These are phyloP conservation scores for Verticillium albo-atrum DNA, from an alignment of 2,329 filamentous ascomycete species.

Conservation along the genomic window DNA sequence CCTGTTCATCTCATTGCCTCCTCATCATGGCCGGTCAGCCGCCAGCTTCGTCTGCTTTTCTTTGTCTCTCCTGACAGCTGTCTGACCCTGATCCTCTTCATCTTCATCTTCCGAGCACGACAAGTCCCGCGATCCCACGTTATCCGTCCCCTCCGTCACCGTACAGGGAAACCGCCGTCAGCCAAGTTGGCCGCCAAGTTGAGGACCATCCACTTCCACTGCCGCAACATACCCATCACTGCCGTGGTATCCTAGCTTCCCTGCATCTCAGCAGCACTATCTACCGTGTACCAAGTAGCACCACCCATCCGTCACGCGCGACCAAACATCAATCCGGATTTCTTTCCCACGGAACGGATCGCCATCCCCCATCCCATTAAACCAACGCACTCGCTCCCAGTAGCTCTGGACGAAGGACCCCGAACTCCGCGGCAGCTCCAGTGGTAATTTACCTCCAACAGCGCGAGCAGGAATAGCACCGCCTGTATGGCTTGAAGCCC, in stretches of 20 bases:
- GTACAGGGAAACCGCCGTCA: neutral
- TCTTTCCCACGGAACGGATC: neutral
- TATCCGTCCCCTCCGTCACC: neutral
- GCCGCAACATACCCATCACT: neutral
- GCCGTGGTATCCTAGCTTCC: neutral
- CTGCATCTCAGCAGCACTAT: neutral
- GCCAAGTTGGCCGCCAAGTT: neutral
- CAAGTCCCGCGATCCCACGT: neutral
- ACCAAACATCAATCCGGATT: neutral
- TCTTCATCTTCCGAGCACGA: neutral
- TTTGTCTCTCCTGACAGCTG: neutral
- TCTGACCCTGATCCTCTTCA: neutral
- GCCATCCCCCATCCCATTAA: neutral
- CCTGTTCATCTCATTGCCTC: neutral
- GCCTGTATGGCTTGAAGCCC: slow-evolving; percentile 11
- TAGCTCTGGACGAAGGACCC: neutral
- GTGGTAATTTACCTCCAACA: slow-evolving; percentile 14
- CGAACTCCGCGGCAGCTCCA: neutral
- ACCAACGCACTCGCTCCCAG: neutral
- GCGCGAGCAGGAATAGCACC: slow-evolving; percentile 1
- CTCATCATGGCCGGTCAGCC: neutral
- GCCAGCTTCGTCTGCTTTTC: neutral
- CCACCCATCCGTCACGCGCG: neutral
- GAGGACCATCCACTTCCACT: neutral
- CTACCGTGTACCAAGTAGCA: too few species aligned